phyloP scores from a whole-genome alignment of 2,329 filamentous ascomycete species.

The Thelonectria rubi region DNA sequence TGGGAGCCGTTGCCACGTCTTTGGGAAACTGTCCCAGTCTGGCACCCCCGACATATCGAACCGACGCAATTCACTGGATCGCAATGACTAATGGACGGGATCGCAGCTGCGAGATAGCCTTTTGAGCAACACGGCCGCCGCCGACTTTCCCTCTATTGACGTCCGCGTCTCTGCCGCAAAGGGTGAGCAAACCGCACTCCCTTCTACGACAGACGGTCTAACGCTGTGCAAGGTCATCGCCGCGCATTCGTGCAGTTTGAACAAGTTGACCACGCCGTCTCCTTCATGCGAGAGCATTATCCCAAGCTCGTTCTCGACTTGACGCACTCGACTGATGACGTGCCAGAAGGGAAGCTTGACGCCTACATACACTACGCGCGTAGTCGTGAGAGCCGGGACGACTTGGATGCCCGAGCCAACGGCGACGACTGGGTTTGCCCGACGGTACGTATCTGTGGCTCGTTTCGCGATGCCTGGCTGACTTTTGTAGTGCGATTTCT shows the following conservation, averaged over 20 bases:
- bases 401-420: slow-evolving; percentile 32
- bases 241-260: slow-evolving; percentile 56
- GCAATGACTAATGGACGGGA: slow-evolving; percentile 39
- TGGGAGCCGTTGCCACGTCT: slow-evolving; percentile 5
- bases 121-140: slow-evolving; percentile 46
- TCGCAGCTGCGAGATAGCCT: slow-evolving; percentile 51
- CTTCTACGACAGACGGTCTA: slow-evolving; percentile 17
- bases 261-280: slow-evolving; percentile 50
- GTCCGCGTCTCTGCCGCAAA: slow-evolving; percentile 50
- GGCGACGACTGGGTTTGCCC: slow-evolving; percentile 49
- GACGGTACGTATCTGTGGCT: slow-evolving; percentile 40
- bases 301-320: slow-evolving; percentile 51
- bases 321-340: slow-evolving; percentile 49
- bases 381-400: slow-evolving; percentile 48
- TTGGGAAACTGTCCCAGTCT: slow-evolving; percentile 15
- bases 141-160: slow-evolving; percentile 50
- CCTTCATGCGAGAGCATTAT: slow-evolving; percentile 55
- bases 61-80: slow-evolving; percentile 30
- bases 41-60: slow-evolving; percentile 20
- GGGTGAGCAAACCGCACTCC: slow-evolving; percentile 38
- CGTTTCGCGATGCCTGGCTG: slow-evolving; percentile 17
- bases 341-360: slow-evolving; percentile 50
- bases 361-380: slow-evolving; percentile 55
- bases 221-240: slow-evolving; percentile 47
- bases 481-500: slow-evolving; percentile 50